Evolutionary conservation across 768 basidiomycete genomes (phyloP), one percentile per base, ranked within the genome.

Genomic region (Dacryopinax spathularia): DNA sequence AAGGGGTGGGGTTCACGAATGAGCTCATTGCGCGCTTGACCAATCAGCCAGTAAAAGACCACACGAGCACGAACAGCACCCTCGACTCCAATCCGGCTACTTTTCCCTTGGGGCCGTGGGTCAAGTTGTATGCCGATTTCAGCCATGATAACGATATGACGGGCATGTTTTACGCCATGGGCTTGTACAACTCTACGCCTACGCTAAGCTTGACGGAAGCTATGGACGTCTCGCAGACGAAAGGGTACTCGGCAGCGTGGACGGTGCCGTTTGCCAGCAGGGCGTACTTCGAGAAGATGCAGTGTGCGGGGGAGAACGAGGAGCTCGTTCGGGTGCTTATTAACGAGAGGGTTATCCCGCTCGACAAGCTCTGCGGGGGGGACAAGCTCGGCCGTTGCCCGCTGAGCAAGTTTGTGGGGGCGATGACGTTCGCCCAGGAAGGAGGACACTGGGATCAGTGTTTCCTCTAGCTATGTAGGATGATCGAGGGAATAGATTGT

Each of bases 141-240:
- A 83, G 87, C 7, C 90, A 93, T 71, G 90, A 92, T 71, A 89
- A 91, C 71, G 78, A 87, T 70, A 88, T 94, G 82, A 76, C 88
- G 37, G 84, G 88, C 34, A 86, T 92, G 60, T 87, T 84, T 67
- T 70, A 79, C 73, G 75, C 88, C 70, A 63, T 82, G 75, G 73
- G 90, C 81, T 66, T 80, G 9, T 39, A 77, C 81, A 60, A 83
- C 80, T 71, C 72, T 64, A 5, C 80, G 79, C 65, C 63, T 7
- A 63, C 60, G 4, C 39, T 34, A 4, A 29, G 35, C 0, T 27
- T 33, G 7, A 37, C 34, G 1, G 31, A 56, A 1, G 22, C 29
- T 2, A 15, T 16, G 6, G 15, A 34, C 33, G 33, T 36, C 20
- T 31, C 62, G 15, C 33, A 22, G 41, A 63, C 41, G 10, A 0